Evolutionary conservation across 1,284 basidiomycete species (phyloP).

Genomic region (Fomitopsis palustris): DNA sequence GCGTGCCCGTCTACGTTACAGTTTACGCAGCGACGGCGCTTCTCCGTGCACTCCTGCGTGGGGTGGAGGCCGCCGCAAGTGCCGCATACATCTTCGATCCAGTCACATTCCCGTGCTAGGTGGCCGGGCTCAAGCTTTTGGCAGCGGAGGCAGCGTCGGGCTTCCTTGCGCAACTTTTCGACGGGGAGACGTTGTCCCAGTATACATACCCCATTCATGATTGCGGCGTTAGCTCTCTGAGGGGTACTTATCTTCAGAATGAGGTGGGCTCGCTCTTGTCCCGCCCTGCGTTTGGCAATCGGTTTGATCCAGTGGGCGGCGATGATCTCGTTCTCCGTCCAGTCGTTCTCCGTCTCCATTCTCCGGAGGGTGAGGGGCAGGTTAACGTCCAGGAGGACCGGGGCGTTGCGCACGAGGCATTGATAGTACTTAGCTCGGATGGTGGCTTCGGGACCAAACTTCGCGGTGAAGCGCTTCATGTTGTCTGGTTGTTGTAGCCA

Average conservation of each 20-base stretch:
- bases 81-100: not conserved
- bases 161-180: not conserved
- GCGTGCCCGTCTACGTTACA: not conserved
- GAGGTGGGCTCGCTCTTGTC: not conserved
- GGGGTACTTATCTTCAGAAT: not conserved
- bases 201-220: not conserved
- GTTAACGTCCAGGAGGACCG: too few relatives aligned
- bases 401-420: too few relatives aligned
- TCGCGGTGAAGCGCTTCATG: not conserved
- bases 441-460: too few relatives aligned
- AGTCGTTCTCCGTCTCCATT: too few relatives aligned
- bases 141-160: not conserved
- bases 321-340: too few relatives aligned
- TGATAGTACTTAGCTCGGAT: too few relatives aligned
- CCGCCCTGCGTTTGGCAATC: not conserved
- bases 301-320: too few relatives aligned
- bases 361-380: too few relatives aligned
- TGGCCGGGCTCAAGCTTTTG: not conserved
- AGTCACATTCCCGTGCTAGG: not conserved
- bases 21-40: not conserved
- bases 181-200: not conserved
- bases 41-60: not conserved
- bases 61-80: not conserved
- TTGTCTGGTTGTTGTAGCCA: not conserved
- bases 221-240: not conserved